phyloP scores from a whole-genome alignment of 1,284 basidiomycete genomes.

The Rhizoctonia solani region DNA sequence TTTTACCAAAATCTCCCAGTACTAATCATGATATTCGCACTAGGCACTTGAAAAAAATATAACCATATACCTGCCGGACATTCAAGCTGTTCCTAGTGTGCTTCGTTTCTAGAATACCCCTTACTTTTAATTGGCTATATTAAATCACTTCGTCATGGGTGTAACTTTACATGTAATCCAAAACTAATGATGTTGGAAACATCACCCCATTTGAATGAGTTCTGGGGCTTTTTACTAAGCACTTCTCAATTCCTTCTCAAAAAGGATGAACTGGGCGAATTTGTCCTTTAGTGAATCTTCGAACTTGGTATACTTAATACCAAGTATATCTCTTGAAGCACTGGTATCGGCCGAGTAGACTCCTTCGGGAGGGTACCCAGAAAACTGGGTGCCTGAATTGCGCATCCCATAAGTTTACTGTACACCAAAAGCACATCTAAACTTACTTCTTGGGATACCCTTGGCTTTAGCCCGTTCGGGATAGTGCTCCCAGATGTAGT shows the following conservation, averaged over 20 bases:
- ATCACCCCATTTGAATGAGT: neutral
- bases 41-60: too few relatives aligned
- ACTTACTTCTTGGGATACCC: slow-evolving; percentile 29
- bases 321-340: neutral
- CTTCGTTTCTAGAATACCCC: too few relatives aligned
- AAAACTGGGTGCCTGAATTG: neutral
- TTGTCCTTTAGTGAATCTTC: slow-evolving; percentile 1
- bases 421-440: neutral
- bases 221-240: neutral
- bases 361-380: neutral
- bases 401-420: neutral
- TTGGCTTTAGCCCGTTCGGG: slow-evolving; percentile 31
- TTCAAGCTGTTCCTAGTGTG: too few relatives aligned
- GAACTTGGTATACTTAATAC: neutral
- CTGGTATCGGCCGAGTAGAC: neutral
- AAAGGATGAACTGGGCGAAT: neutral
- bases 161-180: too few relatives aligned
- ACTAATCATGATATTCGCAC: too few relatives aligned
- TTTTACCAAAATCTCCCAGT: too few relatives aligned
- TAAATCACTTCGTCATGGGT: too few relatives aligned
- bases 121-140: too few relatives aligned
- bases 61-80: neutral
- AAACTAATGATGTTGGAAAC: too few relatives aligned
- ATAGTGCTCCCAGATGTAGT: slow-evolving; percentile 36
- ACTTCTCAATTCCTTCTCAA: slow-evolving; percentile 1